phyloP scores from a whole-genome alignment of 345 rosid genomes.

The Mercurialis annua region DNA sequence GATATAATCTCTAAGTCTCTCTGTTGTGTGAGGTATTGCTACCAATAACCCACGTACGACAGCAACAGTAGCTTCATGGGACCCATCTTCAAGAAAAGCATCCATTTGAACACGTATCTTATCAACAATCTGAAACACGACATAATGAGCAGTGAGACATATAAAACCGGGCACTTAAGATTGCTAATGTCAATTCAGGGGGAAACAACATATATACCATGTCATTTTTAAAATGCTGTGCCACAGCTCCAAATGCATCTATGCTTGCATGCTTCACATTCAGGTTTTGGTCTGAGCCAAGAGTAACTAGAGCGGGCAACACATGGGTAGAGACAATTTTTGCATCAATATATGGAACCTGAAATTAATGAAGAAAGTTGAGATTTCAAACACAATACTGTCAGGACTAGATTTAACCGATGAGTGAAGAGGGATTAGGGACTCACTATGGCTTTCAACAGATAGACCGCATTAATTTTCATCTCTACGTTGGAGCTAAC shows the following conservation, averaged over 20 bases:
- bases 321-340: conserved; percentile 78
- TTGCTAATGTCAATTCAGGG: conserved; percentile 2
- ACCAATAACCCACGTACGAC: conserved; percentile 80
- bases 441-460: conserved; percentile 82
- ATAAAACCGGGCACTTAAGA: conserved; percentile 1
- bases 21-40: conserved; percentile 93
- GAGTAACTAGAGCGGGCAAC: conserved; percentile 88
- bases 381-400: conserved; percentile 1
- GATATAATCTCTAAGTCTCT: conserved; percentile 87
- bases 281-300: conserved; percentile 92
- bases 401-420: conserved; percentile 12
- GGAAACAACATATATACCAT: conserved; percentile 42
- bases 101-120: conserved; percentile 99
- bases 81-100: conserved; percentile 98
- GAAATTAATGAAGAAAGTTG: conserved; percentile 15
- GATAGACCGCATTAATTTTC: conserved; percentile 75
- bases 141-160: conserved; percentile 15
- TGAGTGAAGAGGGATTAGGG: conserved; percentile 19
- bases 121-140: conserved; percentile 75
- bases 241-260: conserved; percentile 96
- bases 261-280: conserved; percentile 91
- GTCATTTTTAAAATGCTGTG: conserved; percentile 89
- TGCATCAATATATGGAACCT: conserved; percentile 84
- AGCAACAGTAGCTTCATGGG: conserved; percentile 90
- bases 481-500: conserved; percentile 71